phyloP scores from a whole-genome alignment of 192 early-diverging fungal species.

The Umbelopsis isabellina region DNA sequence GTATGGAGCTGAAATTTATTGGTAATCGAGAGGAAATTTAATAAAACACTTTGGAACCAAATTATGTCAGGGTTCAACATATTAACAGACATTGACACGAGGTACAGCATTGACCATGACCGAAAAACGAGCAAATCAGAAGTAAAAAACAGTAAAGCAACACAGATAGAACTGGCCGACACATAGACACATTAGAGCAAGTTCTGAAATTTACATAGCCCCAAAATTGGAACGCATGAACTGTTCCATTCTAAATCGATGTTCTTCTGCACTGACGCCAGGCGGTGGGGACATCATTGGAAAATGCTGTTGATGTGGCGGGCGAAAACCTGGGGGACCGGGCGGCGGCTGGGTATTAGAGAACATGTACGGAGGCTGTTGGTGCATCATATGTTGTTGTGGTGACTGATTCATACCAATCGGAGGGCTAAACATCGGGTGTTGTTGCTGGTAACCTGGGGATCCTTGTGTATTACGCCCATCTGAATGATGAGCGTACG shows the following conservation, averaged over 20 bases:
- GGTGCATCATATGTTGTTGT: background rate
- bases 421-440: slow-evolving; percentile 6
- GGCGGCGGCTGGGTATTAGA: background rate
- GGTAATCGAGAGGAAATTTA: too few relatives aligned
- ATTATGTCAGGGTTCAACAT: too few relatives aligned
- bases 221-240: slow-evolving; percentile 22
- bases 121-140: background rate
- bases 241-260: slow-evolving; percentile 11
- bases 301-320: slow-evolving; percentile 4
- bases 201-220: slow-evolving; percentile 23
- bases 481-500: background rate
- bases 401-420: background rate
- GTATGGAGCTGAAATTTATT: too few relatives aligned
- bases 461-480: background rate
- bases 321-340: slow-evolving; percentile 7
- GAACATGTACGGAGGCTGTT: background rate
- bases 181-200: slow-evolving; percentile 3
- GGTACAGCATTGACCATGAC: background rate
- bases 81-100: slow-evolving; percentile 8
- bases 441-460: background rate
- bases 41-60: too few relatives aligned
- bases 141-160: background rate
- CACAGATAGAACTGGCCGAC: background rate
- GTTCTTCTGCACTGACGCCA: slow-evolving; percentile 26
- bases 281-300: slow-evolving; percentile 19